phyloP scores from a whole-genome alignment of 208 protist species.

The Polymyxa betae region DNA sequence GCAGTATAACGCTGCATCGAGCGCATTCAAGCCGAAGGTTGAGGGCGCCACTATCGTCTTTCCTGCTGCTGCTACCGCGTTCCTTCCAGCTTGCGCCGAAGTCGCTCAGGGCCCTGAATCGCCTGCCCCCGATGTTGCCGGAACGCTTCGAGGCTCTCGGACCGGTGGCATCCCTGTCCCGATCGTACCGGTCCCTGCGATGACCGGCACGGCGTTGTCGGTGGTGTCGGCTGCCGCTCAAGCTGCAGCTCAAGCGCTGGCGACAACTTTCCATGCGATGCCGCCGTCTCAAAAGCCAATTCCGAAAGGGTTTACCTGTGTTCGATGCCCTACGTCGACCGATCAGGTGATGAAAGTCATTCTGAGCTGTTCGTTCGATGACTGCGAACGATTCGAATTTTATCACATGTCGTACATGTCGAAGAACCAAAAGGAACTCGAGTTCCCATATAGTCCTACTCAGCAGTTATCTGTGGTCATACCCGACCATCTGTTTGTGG shows the following conservation, averaged over 20 bases:
- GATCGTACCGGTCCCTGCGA: neutral
- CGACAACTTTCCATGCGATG: neutral
- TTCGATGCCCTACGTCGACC: conserved; percentile 15
- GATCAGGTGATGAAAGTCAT: conserved; percentile 19
- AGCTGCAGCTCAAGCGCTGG: neutral
- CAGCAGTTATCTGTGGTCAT: conserved; percentile 40
- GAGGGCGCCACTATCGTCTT: neutral
- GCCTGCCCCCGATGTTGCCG: neutral
- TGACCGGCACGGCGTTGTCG: neutral
- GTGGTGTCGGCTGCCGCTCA: conserved; percentile 34
- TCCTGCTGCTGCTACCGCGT: neutral
- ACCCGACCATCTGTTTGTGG: conserved; percentile 19
- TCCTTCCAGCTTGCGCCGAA: neutral
- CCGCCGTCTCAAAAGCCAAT: neutral
- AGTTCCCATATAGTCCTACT: conserved; percentile 22
- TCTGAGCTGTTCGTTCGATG: neutral
- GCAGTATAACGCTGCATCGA: neutral
- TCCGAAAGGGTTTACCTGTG: neutral
- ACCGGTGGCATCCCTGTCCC: conserved; percentile 15
- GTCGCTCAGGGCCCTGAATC: too few relatives aligned
- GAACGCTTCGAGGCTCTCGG: neutral
- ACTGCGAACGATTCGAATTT: neutral
- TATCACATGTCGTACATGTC: conserved; percentile 13
- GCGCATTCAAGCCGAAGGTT: neutral
- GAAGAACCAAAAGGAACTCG: conserved; percentile 37